phyloP scores from a whole-genome alignment of 2,329 filamentous ascomycete genomes.

The Penicillium sp. region DNA sequence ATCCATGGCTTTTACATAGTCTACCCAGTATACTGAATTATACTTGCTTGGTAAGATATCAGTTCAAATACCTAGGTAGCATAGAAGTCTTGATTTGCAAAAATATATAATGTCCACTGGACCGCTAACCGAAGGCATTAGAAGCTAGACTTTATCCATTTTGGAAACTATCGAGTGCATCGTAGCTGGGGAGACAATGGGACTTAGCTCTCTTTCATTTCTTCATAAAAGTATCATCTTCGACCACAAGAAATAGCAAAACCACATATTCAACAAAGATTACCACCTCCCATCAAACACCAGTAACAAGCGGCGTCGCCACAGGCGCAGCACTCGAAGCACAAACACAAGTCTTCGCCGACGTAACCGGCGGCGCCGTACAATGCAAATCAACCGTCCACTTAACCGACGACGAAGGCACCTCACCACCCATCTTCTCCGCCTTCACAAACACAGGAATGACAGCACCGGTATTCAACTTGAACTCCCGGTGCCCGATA shows the following conservation, averaged over 20 bases:
- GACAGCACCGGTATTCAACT: conserved; percentile 45
- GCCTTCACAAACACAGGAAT: conserved; percentile 49
- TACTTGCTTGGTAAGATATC: no score
- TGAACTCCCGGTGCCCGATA: conserved; percentile 43
- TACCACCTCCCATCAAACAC: conserved; percentile 2
- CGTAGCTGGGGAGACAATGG: no score
- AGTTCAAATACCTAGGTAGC: no score
- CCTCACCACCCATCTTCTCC: conserved; percentile 21
- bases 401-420: conserved; percentile 18
- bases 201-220: no score
- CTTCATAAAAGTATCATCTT: not conserved
- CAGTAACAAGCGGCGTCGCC: conserved; percentile 25
- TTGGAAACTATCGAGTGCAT: no score
- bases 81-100: no score
- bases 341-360: conserved; percentile 29
- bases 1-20: no score
- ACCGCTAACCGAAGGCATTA: no score
- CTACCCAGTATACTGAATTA: no score
- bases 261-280: not conserved
- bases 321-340: conserved; percentile 27
- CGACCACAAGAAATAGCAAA: not conserved
- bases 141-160: no score
- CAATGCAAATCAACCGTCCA: conserved; percentile 32
- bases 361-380: conserved; percentile 30
- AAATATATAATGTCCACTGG: no score